phyloP scores from a whole-genome alignment of 371 early-diverging fungal genomes.

The Synchytrium microbalum region DNA sequence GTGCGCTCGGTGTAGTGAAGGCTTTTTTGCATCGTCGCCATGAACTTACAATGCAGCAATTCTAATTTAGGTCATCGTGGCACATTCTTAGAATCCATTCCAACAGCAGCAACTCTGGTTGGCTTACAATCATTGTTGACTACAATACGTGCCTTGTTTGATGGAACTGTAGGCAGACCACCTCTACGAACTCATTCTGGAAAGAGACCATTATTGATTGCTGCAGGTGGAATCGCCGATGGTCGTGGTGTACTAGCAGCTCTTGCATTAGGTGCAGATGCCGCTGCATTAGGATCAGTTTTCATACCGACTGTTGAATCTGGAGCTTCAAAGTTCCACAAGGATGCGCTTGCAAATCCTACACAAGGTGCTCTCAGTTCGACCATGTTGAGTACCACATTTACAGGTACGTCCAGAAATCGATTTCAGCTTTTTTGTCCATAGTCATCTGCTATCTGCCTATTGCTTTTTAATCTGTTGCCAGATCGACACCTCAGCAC shows the following conservation, averaged over 20 bases:
- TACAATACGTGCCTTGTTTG: not conserved
- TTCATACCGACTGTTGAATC: not conserved
- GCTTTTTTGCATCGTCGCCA: too few species aligned
- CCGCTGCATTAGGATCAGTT: not conserved
- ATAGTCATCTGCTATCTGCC: too few species aligned
- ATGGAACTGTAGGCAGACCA: not conserved
- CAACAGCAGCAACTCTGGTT: not conserved
- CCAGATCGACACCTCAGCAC: too few species aligned
- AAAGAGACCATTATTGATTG: not conserved
- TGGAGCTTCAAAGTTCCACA: not conserved
- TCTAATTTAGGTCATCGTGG: not conserved
- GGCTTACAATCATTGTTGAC: not conserved
- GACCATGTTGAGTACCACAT: not conserved
- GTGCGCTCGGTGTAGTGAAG: not conserved
- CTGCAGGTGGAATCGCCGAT: constrained; percentile 5
- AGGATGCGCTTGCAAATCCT: not conserved
- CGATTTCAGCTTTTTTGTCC: not conserved
- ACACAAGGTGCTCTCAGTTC: not conserved
- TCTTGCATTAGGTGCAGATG: not conserved
- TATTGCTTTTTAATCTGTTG: too few species aligned
- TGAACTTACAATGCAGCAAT: not conserved
- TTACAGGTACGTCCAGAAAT: too few species aligned
- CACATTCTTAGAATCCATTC: not conserved
- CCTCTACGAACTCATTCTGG: not conserved
- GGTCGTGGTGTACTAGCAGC: constrained; percentile 5